Conservation (phyloP, 176 grass and related monocot species). For the Paspalum notatum region DNA sequence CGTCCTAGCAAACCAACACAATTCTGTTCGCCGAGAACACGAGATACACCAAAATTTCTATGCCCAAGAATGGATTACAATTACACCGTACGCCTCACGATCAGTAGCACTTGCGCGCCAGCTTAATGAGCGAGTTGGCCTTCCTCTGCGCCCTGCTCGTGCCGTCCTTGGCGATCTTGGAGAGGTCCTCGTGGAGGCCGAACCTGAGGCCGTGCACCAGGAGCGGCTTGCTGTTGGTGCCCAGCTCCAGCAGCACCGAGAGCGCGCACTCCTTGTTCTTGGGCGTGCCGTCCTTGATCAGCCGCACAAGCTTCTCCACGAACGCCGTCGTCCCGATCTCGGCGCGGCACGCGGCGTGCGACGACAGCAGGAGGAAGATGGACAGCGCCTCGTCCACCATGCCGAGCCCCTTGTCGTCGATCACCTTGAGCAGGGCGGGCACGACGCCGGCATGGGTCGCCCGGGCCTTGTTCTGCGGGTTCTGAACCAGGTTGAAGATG, state of each 20-base stretch:
- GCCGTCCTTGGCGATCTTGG: conserved; percentile 50
- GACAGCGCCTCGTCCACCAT: conserved; percentile 79
- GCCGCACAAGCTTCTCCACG: conserved; percentile 54
- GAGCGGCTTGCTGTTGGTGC: conserved; percentile 52
- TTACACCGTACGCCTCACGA: not conserved
- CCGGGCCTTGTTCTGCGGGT: conserved; percentile 56
- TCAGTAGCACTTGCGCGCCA: conserved; percentile 53
- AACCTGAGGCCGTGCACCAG: conserved; percentile 53
- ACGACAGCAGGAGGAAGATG: conserved; percentile 63
- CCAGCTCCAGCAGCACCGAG: conserved; percentile 72
- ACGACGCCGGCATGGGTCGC: conserved; percentile 57
- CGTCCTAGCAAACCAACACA: not conserved
- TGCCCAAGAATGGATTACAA: conserved; percentile 4
- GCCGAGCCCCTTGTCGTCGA: conserved; percentile 52
- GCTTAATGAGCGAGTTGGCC: conserved; percentile 64
- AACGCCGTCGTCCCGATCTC: conserved; percentile 53
- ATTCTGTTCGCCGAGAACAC: not conserved
- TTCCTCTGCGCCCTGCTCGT: conserved; percentile 78
- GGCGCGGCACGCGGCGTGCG: conserved; percentile 43
- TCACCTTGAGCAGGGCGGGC: conserved; percentile 27
- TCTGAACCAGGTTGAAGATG: conserved; percentile 70
- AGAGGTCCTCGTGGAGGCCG: conserved; percentile 55
- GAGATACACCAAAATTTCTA: not conserved
- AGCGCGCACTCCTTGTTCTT: conserved; percentile 86
- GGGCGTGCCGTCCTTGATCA: conserved; percentile 68